Conservation (phyloP, 495 filamentous ascomycete species). For the Beverwykella pulmonaria region DNA sequence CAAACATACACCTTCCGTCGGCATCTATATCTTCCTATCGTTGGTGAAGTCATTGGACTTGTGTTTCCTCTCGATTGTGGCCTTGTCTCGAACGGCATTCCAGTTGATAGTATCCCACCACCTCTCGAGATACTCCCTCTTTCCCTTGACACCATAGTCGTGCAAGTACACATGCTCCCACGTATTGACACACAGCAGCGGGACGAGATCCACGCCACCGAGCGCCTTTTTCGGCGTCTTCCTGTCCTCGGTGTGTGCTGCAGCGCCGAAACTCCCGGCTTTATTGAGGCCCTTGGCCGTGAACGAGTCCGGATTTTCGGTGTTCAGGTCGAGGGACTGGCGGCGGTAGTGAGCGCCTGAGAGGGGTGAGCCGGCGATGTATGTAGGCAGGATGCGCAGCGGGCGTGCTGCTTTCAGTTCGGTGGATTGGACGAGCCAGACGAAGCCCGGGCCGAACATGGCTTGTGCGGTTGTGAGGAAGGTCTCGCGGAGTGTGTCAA, state of each 20-base stretch:
- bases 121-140: constrained; percentile 69
- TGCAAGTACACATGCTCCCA: constrained; percentile 94
- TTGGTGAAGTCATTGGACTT: no score
- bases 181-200: constrained; percentile 87
- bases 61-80: background rate
- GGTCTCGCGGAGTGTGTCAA: constrained; percentile 76
- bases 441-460: constrained; percentile 97
- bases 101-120: constrained; percentile 93
- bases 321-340: constrained; percentile 82
- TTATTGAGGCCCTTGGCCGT: constrained; percentile 42
- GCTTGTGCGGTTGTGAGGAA: constrained; percentile 78
- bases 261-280: constrained; percentile 53
- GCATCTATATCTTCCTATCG: no score
- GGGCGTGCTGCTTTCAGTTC: constrained; percentile 45
- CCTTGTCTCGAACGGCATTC: constrained; percentile 58
- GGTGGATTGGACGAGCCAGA: constrained; percentile 73
- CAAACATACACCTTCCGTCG: no score
- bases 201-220: constrained; percentile 70
- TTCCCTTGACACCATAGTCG: constrained; percentile 81
- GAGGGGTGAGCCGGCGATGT: constrained; percentile 88
- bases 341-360: constrained; percentile 78
- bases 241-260: constrained; percentile 25
- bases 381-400: constrained; percentile 81
- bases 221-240: constrained; percentile 52
- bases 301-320: constrained; percentile 45